Conservation (phyloP, 1,139 yeast species). For the Candida gigantensis region DNA sequence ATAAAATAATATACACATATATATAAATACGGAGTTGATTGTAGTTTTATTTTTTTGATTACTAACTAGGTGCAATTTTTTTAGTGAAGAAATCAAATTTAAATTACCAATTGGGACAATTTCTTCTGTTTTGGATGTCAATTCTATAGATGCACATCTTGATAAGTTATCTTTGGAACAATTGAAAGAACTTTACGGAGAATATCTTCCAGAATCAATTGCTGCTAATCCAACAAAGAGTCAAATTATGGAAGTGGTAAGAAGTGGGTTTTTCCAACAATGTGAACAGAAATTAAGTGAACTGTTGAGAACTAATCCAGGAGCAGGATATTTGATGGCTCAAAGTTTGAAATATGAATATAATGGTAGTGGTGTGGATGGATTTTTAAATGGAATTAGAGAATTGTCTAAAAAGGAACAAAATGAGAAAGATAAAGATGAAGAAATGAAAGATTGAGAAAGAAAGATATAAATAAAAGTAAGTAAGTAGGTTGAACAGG, state of each 20-base stretch:
- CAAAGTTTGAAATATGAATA: conserved; percentile 53
- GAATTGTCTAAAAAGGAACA: conserved; percentile 27
- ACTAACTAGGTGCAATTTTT: conserved; percentile 4
- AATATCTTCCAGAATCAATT: conserved; percentile 46
- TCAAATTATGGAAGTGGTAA: conserved; percentile 46
- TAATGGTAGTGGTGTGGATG: conserved; percentile 59
- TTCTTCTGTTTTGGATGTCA: conserved; percentile 43
- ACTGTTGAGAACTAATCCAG: conserved; percentile 40
- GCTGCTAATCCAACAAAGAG: conserved; percentile 35
- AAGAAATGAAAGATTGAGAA: conserved; percentile 8
- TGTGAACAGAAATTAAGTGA: conserved; percentile 45
- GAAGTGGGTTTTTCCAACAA: conserved; percentile 56
- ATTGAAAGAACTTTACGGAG: conserved; percentile 36
- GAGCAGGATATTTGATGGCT: conserved; percentile 56
- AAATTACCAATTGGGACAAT: conserved; percentile 29
- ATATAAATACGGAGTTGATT: too few species aligned
- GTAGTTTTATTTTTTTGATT: not conserved
- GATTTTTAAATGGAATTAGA: conserved; percentile 53
- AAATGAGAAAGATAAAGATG: conserved; percentile 19
- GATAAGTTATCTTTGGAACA: conserved; percentile 35
- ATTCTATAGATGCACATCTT: conserved; percentile 41
- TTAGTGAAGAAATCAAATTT: conserved; percentile 7
- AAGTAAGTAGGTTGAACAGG: too few species aligned
- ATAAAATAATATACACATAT: not conserved
- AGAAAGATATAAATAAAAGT: not conserved